Evolutionary conservation across 495 filamentous ascomycete species (phyloP), one percentile per base, ranked within the genome.

Genomic region (Schizothecium vesticola): DNA sequence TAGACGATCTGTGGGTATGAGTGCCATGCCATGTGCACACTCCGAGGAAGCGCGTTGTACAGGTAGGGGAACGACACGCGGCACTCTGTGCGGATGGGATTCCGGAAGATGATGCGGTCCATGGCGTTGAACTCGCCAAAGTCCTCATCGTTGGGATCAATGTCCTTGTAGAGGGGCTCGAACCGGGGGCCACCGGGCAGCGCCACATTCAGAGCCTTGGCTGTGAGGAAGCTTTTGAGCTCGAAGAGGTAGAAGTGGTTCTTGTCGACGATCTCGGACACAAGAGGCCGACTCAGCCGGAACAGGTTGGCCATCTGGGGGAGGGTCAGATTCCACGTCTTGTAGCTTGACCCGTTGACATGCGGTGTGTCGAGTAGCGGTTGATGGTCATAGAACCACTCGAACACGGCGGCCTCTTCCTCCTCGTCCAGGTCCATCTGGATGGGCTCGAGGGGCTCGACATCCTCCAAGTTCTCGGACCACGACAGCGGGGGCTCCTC

Each of bases 51-150:
- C 21, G 93, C 96, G 74, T 99, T 99, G 82, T 98, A 99, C 4
- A 99, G 85, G 78, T 89, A 96, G 3, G 95, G 96, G 76, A 92
- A 97, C 11, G 91, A 91, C 60, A 99, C 96, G 16, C 94, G 88
- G 78, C 96, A 97, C 81, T 99, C 96, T 23, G 94, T 99, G 63
- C 94, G 88, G 72, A 98, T 96, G 3, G 96, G 96, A 51, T 91
- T 88, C 61, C 96, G 90, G 85, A 99, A 99, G 72, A 99, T 99
- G 79, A 99, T 99, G 68, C 96, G 92, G 76, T 98, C 94, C 75
- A 99, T 99, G 59, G 94, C 96, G 73, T 99, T 99, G 86, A 99
- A 99, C 79, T 99, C 96, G 76, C 96, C 95, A 79, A 99, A 99
- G 76, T 99, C 96, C 78, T 99, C 96, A 73, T 98, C 94, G 73